These are phyloP conservation scores for Cafeteria roenbergensis DNA, from an alignment of 108 stramenopile genomes.

Conservation along the genomic window DNA sequence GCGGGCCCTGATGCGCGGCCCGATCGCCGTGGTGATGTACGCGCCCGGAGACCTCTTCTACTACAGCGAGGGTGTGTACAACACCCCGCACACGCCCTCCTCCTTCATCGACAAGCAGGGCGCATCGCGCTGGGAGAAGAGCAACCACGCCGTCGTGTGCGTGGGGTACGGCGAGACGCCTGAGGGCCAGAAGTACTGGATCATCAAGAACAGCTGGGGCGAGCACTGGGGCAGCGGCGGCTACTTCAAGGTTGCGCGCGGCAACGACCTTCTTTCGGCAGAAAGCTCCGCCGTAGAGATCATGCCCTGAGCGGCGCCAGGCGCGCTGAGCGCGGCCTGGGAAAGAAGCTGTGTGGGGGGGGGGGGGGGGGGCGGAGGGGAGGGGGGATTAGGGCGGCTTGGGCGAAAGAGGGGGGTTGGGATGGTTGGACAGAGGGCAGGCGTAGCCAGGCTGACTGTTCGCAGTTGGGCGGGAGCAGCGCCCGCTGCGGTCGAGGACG, in stretches of 20 bases:
- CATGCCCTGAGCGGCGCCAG: neutral
- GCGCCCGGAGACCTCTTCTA: neutral
- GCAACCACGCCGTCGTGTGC: slow-evolving; percentile 20
- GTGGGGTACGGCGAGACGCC: slow-evolving; percentile 23
- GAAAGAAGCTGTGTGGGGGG: too few species aligned
- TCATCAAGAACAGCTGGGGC: slow-evolving; percentile 34
- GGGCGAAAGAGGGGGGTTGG: too few species aligned
- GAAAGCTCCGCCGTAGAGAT: neutral
- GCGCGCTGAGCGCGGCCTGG: too few species aligned
- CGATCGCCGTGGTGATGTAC: neutral
- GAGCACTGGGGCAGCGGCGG: slow-evolving; percentile 23
- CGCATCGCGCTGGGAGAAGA: neutral
- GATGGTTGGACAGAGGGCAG: too few species aligned
- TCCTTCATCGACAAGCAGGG: neutral
- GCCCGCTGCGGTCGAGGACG: too few species aligned
- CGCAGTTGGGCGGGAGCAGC: too few species aligned
- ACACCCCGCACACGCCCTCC: neutral
- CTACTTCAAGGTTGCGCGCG: slow-evolving; percentile 22
- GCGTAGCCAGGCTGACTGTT: too few species aligned
- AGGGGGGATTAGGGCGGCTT: too few species aligned
- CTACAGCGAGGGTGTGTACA: neutral
- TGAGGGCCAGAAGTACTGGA: slow-evolving; percentile 31
- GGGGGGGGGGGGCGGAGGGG: too few species aligned
- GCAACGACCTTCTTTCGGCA: neutral
- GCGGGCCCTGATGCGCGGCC: neutral